A percentile compares a stretch with the other conserved stretches of the same genome.
Conservation (phyloP, 805 yeast species). For the Priceomyces melissophilus region DNA sequence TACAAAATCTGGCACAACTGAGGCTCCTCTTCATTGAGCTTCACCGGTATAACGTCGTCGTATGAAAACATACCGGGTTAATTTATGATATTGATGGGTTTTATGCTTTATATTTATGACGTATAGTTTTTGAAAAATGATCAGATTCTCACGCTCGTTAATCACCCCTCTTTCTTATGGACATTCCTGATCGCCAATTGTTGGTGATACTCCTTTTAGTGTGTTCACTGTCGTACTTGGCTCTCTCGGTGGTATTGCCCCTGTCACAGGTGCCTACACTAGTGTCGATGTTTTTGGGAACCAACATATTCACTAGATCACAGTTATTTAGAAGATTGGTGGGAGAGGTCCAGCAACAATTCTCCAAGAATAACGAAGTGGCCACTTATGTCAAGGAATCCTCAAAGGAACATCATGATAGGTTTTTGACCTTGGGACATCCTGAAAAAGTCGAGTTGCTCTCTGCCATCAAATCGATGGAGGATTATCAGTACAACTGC, state of each 20-base stretch:
- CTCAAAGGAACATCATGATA: conserved; percentile 6
- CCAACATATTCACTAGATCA: conserved; percentile 32
- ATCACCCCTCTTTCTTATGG: neutral
- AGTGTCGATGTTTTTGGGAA: conserved; percentile 25
- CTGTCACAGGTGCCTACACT: conserved; percentile 25
- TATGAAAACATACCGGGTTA: conserved; percentile 18
- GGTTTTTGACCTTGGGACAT: conserved; percentile 15
- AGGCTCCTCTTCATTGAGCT: conserved; percentile 39
- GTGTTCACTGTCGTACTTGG: conserved; percentile 9
- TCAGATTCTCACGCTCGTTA: too few species aligned
- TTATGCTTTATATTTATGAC: neutral
- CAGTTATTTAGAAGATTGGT: conserved; percentile 16
- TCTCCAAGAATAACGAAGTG: neutral
- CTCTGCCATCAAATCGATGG: conserved; percentile 46
- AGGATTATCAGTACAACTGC: conserved; percentile 38
- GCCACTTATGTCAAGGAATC: neutral
- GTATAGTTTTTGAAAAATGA: neutral
- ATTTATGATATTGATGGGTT: neutral
- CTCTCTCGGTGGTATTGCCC: conserved; percentile 14
- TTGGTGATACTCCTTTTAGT: conserved; percentile 13
- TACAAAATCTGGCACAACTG: conserved; percentile 67
- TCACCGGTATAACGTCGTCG: conserved; percentile 43
- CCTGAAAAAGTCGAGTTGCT: conserved; percentile 28
- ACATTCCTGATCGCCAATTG: conserved; percentile 16
- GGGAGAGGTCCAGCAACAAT: conserved; percentile 1